Base-by-base conservation (phyloP, 805 yeast genomes). In the Yamadazyma sp. region DNA sequence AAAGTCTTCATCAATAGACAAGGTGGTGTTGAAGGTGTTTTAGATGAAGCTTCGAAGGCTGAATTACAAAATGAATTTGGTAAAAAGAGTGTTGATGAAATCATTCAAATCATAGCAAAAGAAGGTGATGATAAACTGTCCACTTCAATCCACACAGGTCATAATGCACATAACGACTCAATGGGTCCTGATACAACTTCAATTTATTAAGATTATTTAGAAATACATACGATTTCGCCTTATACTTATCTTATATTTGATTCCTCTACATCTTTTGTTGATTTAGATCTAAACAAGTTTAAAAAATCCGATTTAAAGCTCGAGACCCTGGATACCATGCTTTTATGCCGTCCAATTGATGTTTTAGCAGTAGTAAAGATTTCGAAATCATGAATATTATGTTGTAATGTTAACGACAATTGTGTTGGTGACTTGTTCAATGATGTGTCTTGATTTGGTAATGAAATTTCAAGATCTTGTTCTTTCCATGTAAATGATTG, bases 11-110 rank as follows among this genome's bases (percentile, higher is more conserved):
- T 74, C 15, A 74, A 76, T 37, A 70, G 71, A 41, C 67, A 65
- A 16, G 82, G 85, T 30, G 95, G 95, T 21, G 62, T 78, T 3
- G 84, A 77, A 48, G 95, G 95, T 38, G 69, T 72, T 7, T 54
- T 83, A 17, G 85, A 81, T 33, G 80, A 76, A 49, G 95, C 91
- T 2, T 81, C 91, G 6, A 73, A 76, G 37, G 62, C 67, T 13
- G 83, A 80, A 40, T 54, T 86, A 25, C 70, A 69, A 33, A 73
- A 73, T 43, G 93, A 86, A 50, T 86, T 87, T 45, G 91, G 88
- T 19, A 64, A 73, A 17, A 61, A 69, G 31, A 65, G 62, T 26
- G 50, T 56, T 3, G 86, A 81, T 35, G 80, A 75, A 18, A 70
- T 75, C n/a, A 71, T 86, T 37, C 71, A 72, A 36, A 53, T 58